Base-by-base conservation (phyloP, 352 stramenopile genomes). In the Phytophthora macrochlamydospora region DNA sequence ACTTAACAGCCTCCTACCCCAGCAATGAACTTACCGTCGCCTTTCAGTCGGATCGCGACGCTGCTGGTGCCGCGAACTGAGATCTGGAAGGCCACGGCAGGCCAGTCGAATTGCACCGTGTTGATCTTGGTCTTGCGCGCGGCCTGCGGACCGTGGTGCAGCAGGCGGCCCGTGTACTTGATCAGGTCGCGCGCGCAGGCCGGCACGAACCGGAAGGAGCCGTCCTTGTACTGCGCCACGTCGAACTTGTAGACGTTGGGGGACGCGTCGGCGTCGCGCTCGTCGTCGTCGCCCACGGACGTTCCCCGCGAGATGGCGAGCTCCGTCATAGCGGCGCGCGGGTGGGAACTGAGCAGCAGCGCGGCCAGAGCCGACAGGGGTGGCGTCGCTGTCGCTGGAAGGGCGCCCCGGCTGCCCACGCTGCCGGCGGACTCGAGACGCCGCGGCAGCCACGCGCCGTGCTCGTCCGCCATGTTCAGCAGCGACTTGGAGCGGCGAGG, bases 61-160 rank as follows among this genome's bases (percentile, higher is more conserved):
- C 67, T 78, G 35, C 54, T 76, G 7, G 86, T 88, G 62, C 75
- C 69, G 55, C 63, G 71, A 54, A 93, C 86, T 9, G 70, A 72
- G 51, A 95, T 75, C 60, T 84, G 74, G 44, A 94, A 89, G 29
- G 74, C 72, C 40, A 88, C 87, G 44, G 71, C 86, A 0, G 86
- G 73, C 88, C 88, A 95, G 71, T 95, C 88, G 62, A 95, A 95
- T 62, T 95, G 86, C 73, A 92, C 87, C 12, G 80, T 89, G 71
- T 94, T 95, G 52, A 93, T 84, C 70, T 95, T 95, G 14, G 85
- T 89, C 52, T 85, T 87, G 51, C 85, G 85, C 18, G 72, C 50
- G 4, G 80, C 76, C 33, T 75, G 65, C 37, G 81, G 67, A 29
- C 84, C 86, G 69, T 94, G 84, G 71, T 93, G 81, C 56, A 95